Evolutionary conservation across 2,329 filamentous ascomycete genomes (phyloP).

Genomic region (Cladobotryum protrusum): DNA sequence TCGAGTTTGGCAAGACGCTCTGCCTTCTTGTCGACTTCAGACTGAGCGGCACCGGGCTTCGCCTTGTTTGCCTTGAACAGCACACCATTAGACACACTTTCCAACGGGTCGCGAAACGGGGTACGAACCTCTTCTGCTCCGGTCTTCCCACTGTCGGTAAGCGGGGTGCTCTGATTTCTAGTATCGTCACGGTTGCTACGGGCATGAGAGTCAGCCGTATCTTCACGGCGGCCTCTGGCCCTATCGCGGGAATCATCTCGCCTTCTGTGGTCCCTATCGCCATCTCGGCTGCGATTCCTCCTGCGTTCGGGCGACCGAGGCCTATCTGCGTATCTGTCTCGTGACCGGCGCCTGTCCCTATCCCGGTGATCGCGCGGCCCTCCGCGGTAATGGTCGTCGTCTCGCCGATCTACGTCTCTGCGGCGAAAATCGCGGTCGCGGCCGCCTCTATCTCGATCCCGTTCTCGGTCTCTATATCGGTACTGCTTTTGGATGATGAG

Average conservation of each 20-base stretch:
- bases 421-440: conserved; percentile 55
- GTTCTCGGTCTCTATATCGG: conserved; percentile 52
- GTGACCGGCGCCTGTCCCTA: conserved; percentile 58
- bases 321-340: conserved; percentile 52
- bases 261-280: conserved; percentile 57
- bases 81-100: conserved; percentile 18
- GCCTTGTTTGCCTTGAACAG: conserved; percentile 45
- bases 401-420: conserved; percentile 60
- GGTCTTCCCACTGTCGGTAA: conserved; percentile 41
- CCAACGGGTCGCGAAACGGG: not conserved
- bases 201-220: conserved; percentile 63
- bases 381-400: conserved; percentile 59
- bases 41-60: conserved; percentile 42
- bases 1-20: conserved; percentile 76
- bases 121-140: conserved; percentile 53
- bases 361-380: conserved; percentile 49
- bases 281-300: conserved; percentile 52
- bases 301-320: conserved; percentile 54
- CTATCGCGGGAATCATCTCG: conserved; percentile 69
- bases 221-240: conserved; percentile 57
- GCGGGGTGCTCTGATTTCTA: conserved; percentile 45
- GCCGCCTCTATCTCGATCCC: conserved; percentile 40
- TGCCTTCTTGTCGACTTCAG: conserved; percentile 68
- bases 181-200: conserved; percentile 62
- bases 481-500: conserved; percentile 37